Evolutionary conservation across 192 early-diverging fungal species (phyloP), one percentile per base, ranked within the genome.

Genomic region (Mortierella hygrophila): DNA sequence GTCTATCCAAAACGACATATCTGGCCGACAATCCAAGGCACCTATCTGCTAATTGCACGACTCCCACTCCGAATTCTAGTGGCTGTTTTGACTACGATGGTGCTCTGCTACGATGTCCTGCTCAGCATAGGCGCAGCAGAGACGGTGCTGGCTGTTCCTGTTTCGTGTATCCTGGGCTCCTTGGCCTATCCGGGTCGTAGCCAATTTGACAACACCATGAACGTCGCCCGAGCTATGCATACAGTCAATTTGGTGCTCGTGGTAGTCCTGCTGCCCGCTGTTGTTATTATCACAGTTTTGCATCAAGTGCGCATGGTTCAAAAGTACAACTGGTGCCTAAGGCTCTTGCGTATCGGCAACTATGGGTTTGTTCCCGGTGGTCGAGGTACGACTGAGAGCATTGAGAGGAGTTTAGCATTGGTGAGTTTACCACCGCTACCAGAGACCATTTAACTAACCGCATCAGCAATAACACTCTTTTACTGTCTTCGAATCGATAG

Each of bases 191-290:
- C 84, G 16, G 79, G 84, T 11, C 18, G 29, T 11, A 68, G 38
- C 35, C 84, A 86, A 57, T 86, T 86, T 70, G 84, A 86, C 72
- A 86, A 86, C 65, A 86, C 84, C 4, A 86, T 86, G 84, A 86
- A 86, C 35, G 84, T 86, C n/a, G 84, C 84, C 0, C 47, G 79
- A 26, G 84, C 84, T n/a, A 86, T 86, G 84, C 84, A 86, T 57
- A 86, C 84, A 18, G 84, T 86, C 32, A 86, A 86, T 70, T 65
- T 86, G 69, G 70, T 81, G 9, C 47, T 86, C 54, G 60, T 86
- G 2, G 84, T 81, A 4, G 84, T 80, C 7, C 42, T 86, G 32
- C 49, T 86, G 32, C 84, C 84, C 11, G 35, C 79, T 16, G 77
- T 86, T 9, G 76, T 86, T 18, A 57, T 75, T 6, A 80, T 86